Percentiles rank a stretch among this genome's conserved stretches.
Evolutionary conservation across 2,329 filamentous ascomycete species (phyloP).

Genomic region (Fusarium sp.): DNA sequence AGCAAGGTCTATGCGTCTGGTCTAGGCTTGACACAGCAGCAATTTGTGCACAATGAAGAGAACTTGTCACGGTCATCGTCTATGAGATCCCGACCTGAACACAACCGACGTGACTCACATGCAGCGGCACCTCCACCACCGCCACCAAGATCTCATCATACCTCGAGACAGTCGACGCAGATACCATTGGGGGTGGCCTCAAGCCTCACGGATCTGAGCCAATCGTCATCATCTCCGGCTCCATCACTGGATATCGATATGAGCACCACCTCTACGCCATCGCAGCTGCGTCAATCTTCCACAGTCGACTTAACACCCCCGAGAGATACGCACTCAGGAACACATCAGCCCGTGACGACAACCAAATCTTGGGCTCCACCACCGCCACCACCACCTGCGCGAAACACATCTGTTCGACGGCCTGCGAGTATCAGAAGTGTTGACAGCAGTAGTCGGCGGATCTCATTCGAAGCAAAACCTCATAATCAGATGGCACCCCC

Average conservation of each 20-base stretch:
- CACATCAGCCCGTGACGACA: conserved; percentile 5
- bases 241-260: conserved; percentile 32
- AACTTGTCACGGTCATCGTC: conserved; percentile 60
- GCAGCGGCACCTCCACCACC: conserved; percentile 65
- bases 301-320: conserved; percentile 11
- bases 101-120: conserved; percentile 52
- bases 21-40: conserved; percentile 19
- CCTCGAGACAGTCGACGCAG: conserved; percentile 44
- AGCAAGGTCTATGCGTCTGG: conserved; percentile 47
- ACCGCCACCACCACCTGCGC: conserved; percentile 53
- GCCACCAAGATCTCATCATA: conserved; percentile 58
- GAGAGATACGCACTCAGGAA: conserved; percentile 24
- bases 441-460: conserved; percentile 47
- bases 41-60: conserved; percentile 47
- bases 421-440: conserved; percentile 55
- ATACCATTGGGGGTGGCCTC: conserved; percentile 33
- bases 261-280: conserved; percentile 4
- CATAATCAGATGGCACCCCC: conserved; percentile 47
- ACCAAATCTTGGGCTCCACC: conserved; percentile 47
- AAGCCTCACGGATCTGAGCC: conserved; percentile 46
- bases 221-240: conserved; percentile 30
- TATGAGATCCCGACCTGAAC: conserved; percentile 56
- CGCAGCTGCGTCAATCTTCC: conserved; percentile 16
- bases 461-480: conserved; percentile 43
- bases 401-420: conserved; percentile 55